Percentiles rank a stretch among this genome's conserved stretches.
Evolutionary conservation across 1,284 basidiomycete genomes (phyloP).

Genomic region (Melampsora americana): DNA sequence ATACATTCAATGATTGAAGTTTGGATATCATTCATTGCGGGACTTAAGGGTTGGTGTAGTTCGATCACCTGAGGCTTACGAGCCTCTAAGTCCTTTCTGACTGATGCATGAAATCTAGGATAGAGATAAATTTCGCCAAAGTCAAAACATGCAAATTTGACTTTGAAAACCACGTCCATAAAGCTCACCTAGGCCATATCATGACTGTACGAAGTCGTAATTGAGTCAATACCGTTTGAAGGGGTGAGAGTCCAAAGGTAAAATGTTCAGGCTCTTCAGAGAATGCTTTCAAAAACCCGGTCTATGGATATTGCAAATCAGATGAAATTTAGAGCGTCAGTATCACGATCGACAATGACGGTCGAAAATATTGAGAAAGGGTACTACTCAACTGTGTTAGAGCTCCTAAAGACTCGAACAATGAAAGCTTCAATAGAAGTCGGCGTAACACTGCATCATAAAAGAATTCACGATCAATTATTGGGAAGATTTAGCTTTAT

Average conservation of each 20-base stretch:
- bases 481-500: neutral
- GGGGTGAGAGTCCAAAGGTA: constrained; percentile 80
- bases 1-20: constrained; percentile 91
- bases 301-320: constrained; percentile 53
- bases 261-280: constrained; percentile 94
- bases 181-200: constrained; percentile 68
- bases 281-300: constrained; percentile 93
- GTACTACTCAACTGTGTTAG: constrained; percentile 62
- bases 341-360: neutral
- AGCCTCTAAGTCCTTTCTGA: constrained; percentile 74
- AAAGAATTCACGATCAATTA: neutral
- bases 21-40: constrained; percentile 85
- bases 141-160: neutral
- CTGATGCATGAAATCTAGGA: constrained; percentile 77
- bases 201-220: constrained; percentile 81
- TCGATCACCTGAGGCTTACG: constrained; percentile 88
- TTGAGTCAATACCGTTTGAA: constrained; percentile 89
- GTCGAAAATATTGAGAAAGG: neutral
- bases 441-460: constrained; percentile 68
- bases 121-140: neutral
- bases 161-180: neutral
- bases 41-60: constrained; percentile 79
- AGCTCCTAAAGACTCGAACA: constrained; percentile 78
- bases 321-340: neutral
- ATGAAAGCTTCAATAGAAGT: constrained; percentile 85